A percentile compares a stretch with the other conserved stretches of the same genome.
Conservation (phyloP, 306 rosid genomes). For the Ceratonia siliqua region DNA sequence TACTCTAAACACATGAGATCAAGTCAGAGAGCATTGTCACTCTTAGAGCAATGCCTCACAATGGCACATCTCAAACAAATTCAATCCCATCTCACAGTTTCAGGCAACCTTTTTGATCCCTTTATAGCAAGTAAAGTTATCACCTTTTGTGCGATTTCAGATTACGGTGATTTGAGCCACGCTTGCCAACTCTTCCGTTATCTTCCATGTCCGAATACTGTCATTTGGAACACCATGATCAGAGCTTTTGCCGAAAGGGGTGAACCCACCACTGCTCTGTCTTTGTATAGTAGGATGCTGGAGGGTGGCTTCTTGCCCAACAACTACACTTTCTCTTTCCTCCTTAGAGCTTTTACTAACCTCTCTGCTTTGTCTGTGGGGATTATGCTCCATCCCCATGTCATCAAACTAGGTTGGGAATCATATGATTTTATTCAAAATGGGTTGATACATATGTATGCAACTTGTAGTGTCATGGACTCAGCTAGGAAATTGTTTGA, state of each 20-base stretch:
- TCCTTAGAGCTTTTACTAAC: constrained; percentile 39
- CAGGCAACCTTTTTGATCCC: constrained; percentile 42
- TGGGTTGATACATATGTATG: constrained; percentile 51
- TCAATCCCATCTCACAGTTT: constrained; percentile 48
- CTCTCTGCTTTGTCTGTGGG: constrained; percentile 41
- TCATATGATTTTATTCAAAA: constrained; percentile 55
- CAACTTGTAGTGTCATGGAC: constrained; percentile 33
- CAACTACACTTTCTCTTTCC: constrained; percentile 51
- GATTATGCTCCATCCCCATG: constrained; percentile 40
- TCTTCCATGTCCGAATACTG: constrained; percentile 40
- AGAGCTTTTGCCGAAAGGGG: constrained; percentile 41
- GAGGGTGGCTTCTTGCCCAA: constrained; percentile 41
- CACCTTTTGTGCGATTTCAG: constrained; percentile 31
- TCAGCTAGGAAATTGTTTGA: constrained; percentile 43
- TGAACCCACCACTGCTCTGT: constrained; percentile 35
- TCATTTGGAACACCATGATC: constrained; percentile 52
- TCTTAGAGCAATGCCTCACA: constrained; percentile 40
- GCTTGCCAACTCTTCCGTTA: constrained; percentile 43
- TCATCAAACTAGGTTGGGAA: constrained; percentile 48
- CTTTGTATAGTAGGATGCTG: constrained; percentile 45
- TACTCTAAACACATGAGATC: constrained; percentile 30
- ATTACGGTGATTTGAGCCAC: constrained; percentile 29
- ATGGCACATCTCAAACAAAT: constrained; percentile 43
- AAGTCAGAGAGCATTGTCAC: constrained; percentile 35
- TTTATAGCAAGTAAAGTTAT: constrained; percentile 46